These are phyloP conservation scores for Phialophora macrospora DNA, from an alignment of 2,329 filamentous ascomycete species.

Conservation along the genomic window DNA sequence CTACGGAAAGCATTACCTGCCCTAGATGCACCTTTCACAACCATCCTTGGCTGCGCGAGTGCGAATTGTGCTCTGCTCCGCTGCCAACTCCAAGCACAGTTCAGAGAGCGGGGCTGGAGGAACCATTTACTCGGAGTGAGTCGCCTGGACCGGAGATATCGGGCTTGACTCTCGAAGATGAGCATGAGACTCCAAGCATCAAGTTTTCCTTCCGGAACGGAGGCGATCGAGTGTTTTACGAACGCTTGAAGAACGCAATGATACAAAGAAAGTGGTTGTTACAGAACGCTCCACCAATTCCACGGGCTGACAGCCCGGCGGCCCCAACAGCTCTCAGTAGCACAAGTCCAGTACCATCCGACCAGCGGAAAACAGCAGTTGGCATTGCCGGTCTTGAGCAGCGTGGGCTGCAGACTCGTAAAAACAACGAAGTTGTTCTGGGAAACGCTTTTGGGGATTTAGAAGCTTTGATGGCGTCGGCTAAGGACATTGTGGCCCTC, in stretches of 20 bases:
- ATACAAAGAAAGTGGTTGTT: conserved; percentile 95
- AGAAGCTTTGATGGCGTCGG: conserved; percentile 94
- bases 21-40: conserved; percentile 93
- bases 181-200: conserved; percentile 72
- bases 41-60: conserved; percentile 80
- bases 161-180: conserved; percentile 52
- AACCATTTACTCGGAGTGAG: conserved; percentile 60
- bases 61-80: conserved; percentile 88
- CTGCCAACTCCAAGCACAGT: conserved; percentile 52
- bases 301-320: conserved; percentile 59
- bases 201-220: conserved; percentile 84
- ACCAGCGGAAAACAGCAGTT: conserved; percentile 63
- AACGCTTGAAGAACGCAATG: conserved; percentile 83
- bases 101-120: conserved; percentile 55
- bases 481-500: conserved; percentile 92
- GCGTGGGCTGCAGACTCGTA: conserved; percentile 79
- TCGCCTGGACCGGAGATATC: conserved; percentile 76
- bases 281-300: conserved; percentile 84
- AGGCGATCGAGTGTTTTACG: conserved; percentile 87
- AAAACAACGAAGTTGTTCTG: conserved; percentile 91
- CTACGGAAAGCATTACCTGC: conserved; percentile 56
- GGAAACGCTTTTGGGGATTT: conserved; percentile 94
- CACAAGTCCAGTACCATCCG: conserved; percentile 39
- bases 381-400: conserved; percentile 93
- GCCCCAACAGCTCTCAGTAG: conserved; percentile 25